Evolutionary conservation across 1,284 basidiomycete genomes (phyloP).

Genomic region (Cryptococcus wingfieldii): DNA sequence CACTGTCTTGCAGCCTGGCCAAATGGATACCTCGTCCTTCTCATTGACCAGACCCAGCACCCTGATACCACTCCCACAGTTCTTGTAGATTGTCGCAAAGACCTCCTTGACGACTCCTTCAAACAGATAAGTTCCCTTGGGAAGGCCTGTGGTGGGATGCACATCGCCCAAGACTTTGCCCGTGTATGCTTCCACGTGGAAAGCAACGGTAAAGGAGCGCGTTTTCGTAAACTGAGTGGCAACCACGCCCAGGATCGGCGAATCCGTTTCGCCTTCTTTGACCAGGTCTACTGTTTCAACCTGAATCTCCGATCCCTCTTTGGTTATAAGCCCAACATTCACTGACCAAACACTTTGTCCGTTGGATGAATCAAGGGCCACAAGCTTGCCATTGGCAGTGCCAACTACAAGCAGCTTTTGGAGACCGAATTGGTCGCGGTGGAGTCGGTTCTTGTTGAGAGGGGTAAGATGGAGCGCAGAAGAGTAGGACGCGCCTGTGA

Average conservation of each 20-base stretch:
- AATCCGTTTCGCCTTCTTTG: slow-evolving; percentile 24
- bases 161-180: slow-evolving; percentile 53
- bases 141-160: slow-evolving; percentile 21
- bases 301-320: slow-evolving; percentile 31
- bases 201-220: slow-evolving; percentile 58
- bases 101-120: slow-evolving; percentile 25
- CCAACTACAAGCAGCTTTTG: slow-evolving; percentile 74
- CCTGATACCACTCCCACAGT: slow-evolving; percentile 39
- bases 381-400: slow-evolving; percentile 69
- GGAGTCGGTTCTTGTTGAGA: slow-evolving; percentile 47
- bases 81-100: slow-evolving; percentile 41
- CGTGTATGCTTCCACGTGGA: slow-evolving; percentile 72
- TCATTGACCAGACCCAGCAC: slow-evolving; percentile 41
- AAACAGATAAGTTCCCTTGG: slow-evolving; percentile 35
- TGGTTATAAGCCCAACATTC: slow-evolving; percentile 48
- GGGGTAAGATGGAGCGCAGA: slow-evolving; percentile 49
- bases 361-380: slow-evolving; percentile 73
- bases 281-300: slow-evolving; percentile 37
- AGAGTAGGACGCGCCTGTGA: slow-evolving; percentile 67
- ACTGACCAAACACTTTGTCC: slow-evolving; percentile 73
- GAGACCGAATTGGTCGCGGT: slow-evolving; percentile 80
- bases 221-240: slow-evolving; percentile 23
- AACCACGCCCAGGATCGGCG: slow-evolving; percentile 39
- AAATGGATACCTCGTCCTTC: slow-evolving; percentile 36
- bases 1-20: slow-evolving; percentile 47